Base-by-base conservation (phyloP, 2,329 filamentous ascomycete genomes). In the Periconia digitata region DNA sequence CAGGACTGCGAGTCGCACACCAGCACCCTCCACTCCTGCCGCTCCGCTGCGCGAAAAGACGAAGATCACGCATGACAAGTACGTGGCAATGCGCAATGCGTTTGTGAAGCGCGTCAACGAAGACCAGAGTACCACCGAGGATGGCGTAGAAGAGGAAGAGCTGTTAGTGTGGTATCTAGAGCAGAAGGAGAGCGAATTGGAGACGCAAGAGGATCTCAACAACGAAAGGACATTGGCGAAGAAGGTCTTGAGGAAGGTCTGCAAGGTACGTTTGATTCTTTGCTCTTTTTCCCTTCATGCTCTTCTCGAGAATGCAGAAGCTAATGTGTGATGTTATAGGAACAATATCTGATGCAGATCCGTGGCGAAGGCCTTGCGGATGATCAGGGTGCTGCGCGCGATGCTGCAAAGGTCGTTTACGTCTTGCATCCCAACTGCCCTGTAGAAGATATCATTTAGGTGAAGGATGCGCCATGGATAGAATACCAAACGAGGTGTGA, bases 41-140 rank as follows among this genome's bases (percentile, higher is more conserved):
- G 73, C 71, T 20, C 72, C 72, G 27, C 67, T 61, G 18, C 76
- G 77, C 42, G 77, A 79, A 59, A 91, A 87, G 74, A 94, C 89
- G 45, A 94, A 91, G 63, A 92, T 99, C 66, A 95, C 91, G 3
- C 95, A 95, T 64, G 92, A 97, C 64, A 94, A 95, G 72, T 99
- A 95, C 73, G 89, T 92, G 69, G 81, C 83, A 64, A 96, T 97
- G 71, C 83, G 96, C 50, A 96, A 95, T 69, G 74, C 89, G 63
- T 79, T 99, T 40, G 89, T 96, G 23, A 83, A 86, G 58, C 85
- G 87, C 20, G 85, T 99, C 61, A 90, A 87, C 60, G 87, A 92
- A 46, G 90, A 95, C 62, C 91, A 97, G 72, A 72, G 79, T 6
- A 76, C 79, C 10, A 82, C 77, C 0, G 90, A 89, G 35, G 90